A percentile compares a stretch with the other conserved stretches of the same genome.
Conservation (phyloP, 306 rosid genomes). For the Sphenostylis stenocarpa region DNA sequence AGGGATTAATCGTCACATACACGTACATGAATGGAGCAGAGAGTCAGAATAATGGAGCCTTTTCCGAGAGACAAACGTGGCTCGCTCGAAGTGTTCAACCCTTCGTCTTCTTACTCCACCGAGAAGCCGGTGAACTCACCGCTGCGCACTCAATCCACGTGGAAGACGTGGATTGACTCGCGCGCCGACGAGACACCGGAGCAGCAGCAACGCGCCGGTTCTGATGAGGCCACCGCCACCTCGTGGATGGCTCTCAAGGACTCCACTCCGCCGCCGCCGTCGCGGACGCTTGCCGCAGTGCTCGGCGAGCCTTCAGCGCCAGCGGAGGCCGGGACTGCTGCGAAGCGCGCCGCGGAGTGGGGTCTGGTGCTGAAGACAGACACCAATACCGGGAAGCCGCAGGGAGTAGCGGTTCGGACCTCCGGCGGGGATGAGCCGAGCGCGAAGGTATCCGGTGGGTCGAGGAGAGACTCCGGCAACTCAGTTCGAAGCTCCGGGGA, state of each 20-base stretch:
- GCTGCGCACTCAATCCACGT: constrained; percentile 44
- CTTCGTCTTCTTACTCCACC: constrained; percentile 43
- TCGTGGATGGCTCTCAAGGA: constrained; percentile 93
- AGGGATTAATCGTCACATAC: background rate
- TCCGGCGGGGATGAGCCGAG: constrained; percentile 66
- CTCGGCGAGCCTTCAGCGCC: constrained; percentile 16
- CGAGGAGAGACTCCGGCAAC: constrained; percentile 63
- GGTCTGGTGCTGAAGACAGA: constrained; percentile 86
- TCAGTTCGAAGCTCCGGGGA: constrained; percentile 79
- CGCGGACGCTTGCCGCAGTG: constrained; percentile 35
- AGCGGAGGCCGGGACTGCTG: constrained; percentile 40
- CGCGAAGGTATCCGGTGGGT: constrained; percentile 4
- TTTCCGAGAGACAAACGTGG: constrained; percentile 70
- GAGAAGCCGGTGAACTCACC: constrained; percentile 38
- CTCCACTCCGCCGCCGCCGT: constrained; percentile 29
- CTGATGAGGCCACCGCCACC: constrained; percentile 47
- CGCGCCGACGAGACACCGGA: background rate
- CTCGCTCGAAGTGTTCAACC: constrained; percentile 91
- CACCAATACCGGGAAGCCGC: constrained; percentile 77
- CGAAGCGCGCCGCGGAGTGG: constrained; percentile 94
- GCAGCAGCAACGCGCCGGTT: background rate
- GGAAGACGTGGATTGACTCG: constrained; percentile 54
- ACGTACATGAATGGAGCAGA: constrained; percentile 5
- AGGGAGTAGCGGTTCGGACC: constrained; percentile 61
- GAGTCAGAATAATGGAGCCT: constrained; percentile 50